Base-by-base conservation (phyloP, 1,139 yeast species). In the Keqinozyma sinolaborantium region DNA sequence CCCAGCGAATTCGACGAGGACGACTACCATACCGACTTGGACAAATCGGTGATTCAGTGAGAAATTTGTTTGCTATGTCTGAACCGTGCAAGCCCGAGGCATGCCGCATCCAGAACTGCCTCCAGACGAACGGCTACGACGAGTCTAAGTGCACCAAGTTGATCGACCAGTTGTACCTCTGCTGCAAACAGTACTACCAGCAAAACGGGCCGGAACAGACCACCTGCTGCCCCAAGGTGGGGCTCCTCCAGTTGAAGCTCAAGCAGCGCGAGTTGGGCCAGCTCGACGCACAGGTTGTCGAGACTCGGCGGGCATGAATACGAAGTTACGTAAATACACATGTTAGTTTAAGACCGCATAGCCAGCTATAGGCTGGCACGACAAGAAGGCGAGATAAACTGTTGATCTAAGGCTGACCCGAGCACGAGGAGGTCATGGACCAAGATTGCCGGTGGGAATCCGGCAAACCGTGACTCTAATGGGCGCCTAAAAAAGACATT, bases 401-500 rank as follows among this genome's bases (percentile, higher is more conserved):
- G 41, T 64, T 73, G 53, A 60, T 83, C 87, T 83, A 73, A 82
- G 92, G 83, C 84, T 67, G 61, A 83, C 92, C 92, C 92, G 88
- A 83, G 94, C 94, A 83, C 94, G 85, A 75, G 73, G 68, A 57
- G 65, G 56, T 42, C 48, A 58, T 51, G 60, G 75, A 60, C 53
- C 67, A 24, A 31, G 33, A 64, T 64, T 67, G 65, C 77, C 67
- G 53, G 75, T 65, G 54, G 66, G 52, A 55, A 47, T 56, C 73
- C 67, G 59, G 61, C 60, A 71, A 60, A 58, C 79, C 87, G 94
- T 83, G 92, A 83, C 94, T 83, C 94, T 83, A 74, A 76, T 75
- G 94, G 94, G 92, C 82, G 90, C 84, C 94, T 82, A 73, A 56
- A 55, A 75, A 79, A 81, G 83, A 81, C 88, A 82, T 82, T 80